Evolutionary conservation across 169 alveolate genomes (phyloP), one percentile per base, ranked within the genome.

Genomic region (Cryptosporidium xiaoi): DNA sequence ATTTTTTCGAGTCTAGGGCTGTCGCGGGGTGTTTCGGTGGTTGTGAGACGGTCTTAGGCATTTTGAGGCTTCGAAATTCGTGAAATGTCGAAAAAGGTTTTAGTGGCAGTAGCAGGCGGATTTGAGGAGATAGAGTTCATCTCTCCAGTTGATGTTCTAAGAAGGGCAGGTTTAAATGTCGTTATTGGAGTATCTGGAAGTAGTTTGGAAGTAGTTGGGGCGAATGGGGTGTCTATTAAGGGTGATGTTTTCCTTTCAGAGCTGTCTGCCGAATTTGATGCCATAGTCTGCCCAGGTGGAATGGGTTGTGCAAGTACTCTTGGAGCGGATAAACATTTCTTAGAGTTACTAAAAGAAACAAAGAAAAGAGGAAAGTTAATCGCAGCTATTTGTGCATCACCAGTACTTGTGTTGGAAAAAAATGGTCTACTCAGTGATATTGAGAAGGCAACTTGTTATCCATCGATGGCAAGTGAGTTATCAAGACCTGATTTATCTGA

Each of bases 361-460:
- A 91, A 91, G 55, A 90, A 87, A 60, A 82, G 83, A 29, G 92
- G 93, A 16, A 92, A 84, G 67, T 89, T 90, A 83, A 82, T 91
- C 64, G 96, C 95, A 44, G 96, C 98, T 6, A 95, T 95, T 31
- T 95, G 98, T 77, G 97, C 97, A 16, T 85, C 95, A 51, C 98
- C 98, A 18, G 94, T 90, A 71, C 77, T 91, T 33, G 95, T 94
- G 2, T 91, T 95, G 46, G 95, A 93, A 71, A 82, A 90, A 12
- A 84, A 93, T 83, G 98, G 97, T 3, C 64, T 95, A 20, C 85
- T 95, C 4, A 91, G 85, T 51, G 95, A 77, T 18, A 93, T 29
- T 71, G 93, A 83, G 31, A 27, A 27, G 87, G 92, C 51, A 82
- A 91, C 89, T 44, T 82, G 64, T 65, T 83, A 77, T 84, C 93